Base-by-base conservation (phyloP, 805 yeast species). In the Saccharomycopsis sp. region DNA sequence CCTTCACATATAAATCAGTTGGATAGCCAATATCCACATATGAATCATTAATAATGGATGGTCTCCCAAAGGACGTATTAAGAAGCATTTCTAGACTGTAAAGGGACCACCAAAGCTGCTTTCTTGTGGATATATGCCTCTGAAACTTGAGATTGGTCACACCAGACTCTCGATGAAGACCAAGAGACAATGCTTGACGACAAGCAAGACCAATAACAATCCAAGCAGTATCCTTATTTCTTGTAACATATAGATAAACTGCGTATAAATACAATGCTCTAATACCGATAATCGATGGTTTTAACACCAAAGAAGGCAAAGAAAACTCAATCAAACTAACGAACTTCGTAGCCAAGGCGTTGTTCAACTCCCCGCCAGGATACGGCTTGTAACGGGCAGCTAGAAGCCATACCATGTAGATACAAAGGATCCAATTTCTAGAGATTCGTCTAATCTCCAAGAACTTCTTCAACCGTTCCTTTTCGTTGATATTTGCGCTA, bases 141-240 rank as follows among this genome's bases (percentile, higher is more conserved):
- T 71, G 73, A 72, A 70, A 72, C 44, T 74, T 78, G 53, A 75
- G 76, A 2, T 72, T 69, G 51, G 69, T 70, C 7, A 72, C 73
- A 35, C 73, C 72, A 29, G 73, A 66, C 52, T 69, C 72, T 55
- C 77, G 69, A 63, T 79, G 81, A 2, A 78, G 65, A 0, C 83
- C 83, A n/a, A 79, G 65, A n/a, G 80, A 72, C 29, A 75, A 71
- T 1, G 78, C 73, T 65, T 79, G 83, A 55, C 79, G 69, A 0
- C 77, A 71, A 5, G 82, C 82, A 52, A 77, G 59, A 50, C 79
- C 78, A 66, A 78, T 67, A 52, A 79, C 61, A 61, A 77, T 74
- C 73, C 78, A 79, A 0, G 80, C 78, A 54, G 78, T 73, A 59
- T 79, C 83, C 59, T 81, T 71, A 47, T 76, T 75, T 62, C 73